Percentiles rank a stretch among this genome's conserved stretches.
Conservation (phyloP, 306 rosid genomes). For the Vigna mungo region DNA sequence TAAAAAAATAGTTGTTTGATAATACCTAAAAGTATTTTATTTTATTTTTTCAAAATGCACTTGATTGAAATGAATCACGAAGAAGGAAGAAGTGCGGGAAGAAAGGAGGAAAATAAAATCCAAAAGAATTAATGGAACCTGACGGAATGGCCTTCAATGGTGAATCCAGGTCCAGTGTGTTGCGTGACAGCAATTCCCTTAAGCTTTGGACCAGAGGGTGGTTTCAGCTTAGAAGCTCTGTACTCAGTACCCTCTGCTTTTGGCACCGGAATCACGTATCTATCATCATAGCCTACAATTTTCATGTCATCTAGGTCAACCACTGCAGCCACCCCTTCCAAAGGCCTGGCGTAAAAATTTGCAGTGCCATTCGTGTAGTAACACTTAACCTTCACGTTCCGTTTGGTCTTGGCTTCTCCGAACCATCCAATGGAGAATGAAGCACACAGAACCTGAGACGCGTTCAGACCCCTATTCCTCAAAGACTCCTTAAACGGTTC, state of each 20-base stretch:
- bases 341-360: slow-evolving; percentile 41
- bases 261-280: slow-evolving; percentile 29
- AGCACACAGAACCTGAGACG: slow-evolving; percentile 28
- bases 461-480: slow-evolving; percentile 37
- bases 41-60: too few relatives aligned
- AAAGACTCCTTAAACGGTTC: slow-evolving; percentile 41
- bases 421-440: slow-evolving; percentile 44
- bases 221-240: slow-evolving; percentile 36
- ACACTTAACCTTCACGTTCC: slow-evolving; percentile 42
- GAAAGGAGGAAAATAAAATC: background rate
- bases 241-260: slow-evolving; percentile 50
- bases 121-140: slow-evolving; percentile 14
- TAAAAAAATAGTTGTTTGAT: too few relatives aligned
- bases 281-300: slow-evolving; percentile 39
- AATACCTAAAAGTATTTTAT: too few relatives aligned
- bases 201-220: slow-evolving; percentile 51
- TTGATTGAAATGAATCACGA: too few relatives aligned
- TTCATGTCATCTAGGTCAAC: slow-evolving; percentile 48
- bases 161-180: slow-evolving; percentile 47
- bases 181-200: slow-evolving; percentile 31
- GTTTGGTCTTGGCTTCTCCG: slow-evolving; percentile 32
- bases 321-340: slow-evolving; percentile 40
- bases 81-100: background rate
- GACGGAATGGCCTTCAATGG: slow-evolving; percentile 40
- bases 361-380: slow-evolving; percentile 27